phyloP scores from a whole-genome alignment of 2,329 filamentous ascomycete genomes.

The Huntiella abstrusa region DNA sequence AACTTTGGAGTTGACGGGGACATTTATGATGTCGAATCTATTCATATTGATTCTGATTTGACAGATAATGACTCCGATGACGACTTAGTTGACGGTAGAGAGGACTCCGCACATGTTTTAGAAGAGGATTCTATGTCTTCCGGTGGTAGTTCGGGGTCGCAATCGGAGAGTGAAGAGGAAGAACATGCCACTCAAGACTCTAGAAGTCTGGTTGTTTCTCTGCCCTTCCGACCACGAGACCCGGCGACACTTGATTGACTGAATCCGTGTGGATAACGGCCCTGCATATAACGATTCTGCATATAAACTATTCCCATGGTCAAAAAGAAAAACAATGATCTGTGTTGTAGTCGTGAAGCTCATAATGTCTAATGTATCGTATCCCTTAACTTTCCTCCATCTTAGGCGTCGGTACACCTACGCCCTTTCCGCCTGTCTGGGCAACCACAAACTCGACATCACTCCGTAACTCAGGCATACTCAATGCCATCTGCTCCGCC shows the following conservation, averaged over 20 bases:
- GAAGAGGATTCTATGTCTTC: background rate
- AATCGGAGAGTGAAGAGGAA: background rate
- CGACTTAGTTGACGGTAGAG: slow-evolving; percentile 18
- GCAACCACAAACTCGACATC: slow-evolving; percentile 33
- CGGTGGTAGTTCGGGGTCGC: background rate
- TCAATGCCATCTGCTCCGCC: slow-evolving; percentile 35
- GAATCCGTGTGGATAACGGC: no score
- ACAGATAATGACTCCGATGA: slow-evolving; percentile 13
- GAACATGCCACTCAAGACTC: background rate
- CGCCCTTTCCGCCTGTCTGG: slow-evolving; percentile 19
- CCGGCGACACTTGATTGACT: no score
- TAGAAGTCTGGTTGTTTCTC: no score
- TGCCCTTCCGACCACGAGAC: no score
- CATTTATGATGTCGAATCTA: slow-evolving; percentile 12
- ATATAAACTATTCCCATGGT: background rate
- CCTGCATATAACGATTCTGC: no score
- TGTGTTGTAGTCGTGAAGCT: no score
- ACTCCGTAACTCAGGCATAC: slow-evolving; percentile 38
- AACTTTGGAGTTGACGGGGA: slow-evolving; percentile 16
- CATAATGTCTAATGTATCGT: background rate
- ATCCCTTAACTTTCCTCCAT: background rate
- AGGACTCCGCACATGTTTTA: slow-evolving; percentile 1
- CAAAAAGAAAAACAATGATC: no score
- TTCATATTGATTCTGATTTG: slow-evolving; percentile 8
- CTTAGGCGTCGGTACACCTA: slow-evolving; percentile 1